phyloP scores from a whole-genome alignment of 2,329 filamentous ascomycete genomes.

The Colletotrichum acutatum region DNA sequence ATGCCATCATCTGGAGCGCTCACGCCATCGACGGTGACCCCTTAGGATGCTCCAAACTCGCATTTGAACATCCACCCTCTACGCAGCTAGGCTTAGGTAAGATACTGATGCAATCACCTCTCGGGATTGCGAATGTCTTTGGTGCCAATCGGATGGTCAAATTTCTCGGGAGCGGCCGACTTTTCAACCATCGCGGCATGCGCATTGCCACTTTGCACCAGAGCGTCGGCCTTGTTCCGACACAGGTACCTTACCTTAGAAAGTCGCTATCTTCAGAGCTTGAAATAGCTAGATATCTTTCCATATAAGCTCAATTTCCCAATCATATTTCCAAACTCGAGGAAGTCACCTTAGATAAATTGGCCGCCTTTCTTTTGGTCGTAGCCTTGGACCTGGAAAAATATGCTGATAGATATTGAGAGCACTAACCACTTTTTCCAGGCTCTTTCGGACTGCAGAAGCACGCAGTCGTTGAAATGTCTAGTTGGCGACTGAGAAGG shows the following conservation, averaged over 20 bases:
- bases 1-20: conserved; percentile 32
- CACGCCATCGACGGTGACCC: conserved; percentile 26
- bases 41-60: background rate
- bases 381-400: too few relatives aligned
- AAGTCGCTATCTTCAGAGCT: background rate
- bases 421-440: background rate
- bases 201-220: too few relatives aligned
- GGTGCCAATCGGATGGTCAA: background rate
- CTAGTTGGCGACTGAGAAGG: background rate
- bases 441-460: background rate
- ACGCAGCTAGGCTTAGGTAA: background rate
- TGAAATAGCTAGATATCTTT: background rate
- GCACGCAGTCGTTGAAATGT: background rate
- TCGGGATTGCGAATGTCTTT: conserved; percentile 11
- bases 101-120: conserved; percentile 22
- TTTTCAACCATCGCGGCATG: background rate
- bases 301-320: background rate
- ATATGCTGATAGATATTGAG: too few relatives aligned
- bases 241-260: too few relatives aligned
- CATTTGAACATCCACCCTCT: background rate
- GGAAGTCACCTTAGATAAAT: background rate
- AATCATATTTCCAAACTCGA: background rate
- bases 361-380: too few relatives aligned
- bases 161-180: background rate
- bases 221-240: conserved; percentile 13